A percentile compares a stretch with the other conserved stretches of the same genome.
These are phyloP conservation scores for Coprinopsis cinerea DNA, from an alignment of 768 basidiomycete genomes.

Conservation along the genomic window DNA sequence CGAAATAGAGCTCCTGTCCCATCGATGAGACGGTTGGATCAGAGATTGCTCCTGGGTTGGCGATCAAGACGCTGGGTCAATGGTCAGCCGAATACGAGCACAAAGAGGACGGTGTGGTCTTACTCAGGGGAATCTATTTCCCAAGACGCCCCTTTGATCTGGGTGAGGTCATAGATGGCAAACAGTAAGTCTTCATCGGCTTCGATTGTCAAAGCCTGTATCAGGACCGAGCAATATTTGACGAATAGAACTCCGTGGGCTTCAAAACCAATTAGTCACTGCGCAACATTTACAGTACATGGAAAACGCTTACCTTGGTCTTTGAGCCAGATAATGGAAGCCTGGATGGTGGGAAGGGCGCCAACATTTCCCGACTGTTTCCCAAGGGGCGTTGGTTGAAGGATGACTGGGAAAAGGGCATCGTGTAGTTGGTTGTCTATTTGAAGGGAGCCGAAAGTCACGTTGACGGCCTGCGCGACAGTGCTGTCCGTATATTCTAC, in stretches of 20 bases:
- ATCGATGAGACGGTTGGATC: constrained; percentile 62
- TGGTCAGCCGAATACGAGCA: too few relatives aligned
- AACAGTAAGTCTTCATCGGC: constrained; percentile 97
- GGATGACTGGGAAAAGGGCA: constrained; percentile 87
- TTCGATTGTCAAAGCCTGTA: constrained; percentile 93
- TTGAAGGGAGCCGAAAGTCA: constrained; percentile 84
- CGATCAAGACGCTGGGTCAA: constrained; percentile 53
- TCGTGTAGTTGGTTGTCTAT: constrained; percentile 98
- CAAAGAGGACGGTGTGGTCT: too few relatives aligned
- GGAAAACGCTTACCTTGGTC: constrained; percentile 67
- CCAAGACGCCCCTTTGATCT: constrained; percentile 90
- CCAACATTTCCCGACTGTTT: constrained; percentile 71
- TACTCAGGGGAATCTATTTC: constrained; percentile 74
- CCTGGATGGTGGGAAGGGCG: constrained; percentile 84
- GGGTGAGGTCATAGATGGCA: constrained; percentile 84
- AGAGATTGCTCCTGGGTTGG: constrained; percentile 58
- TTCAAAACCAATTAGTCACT: constrained; percentile 23
- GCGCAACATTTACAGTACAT: not conserved
- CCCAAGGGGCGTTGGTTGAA: constrained; percentile 88
- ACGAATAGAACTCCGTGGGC: constrained; percentile 98
- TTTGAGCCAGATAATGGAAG: constrained; percentile 83
- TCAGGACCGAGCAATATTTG: constrained; percentile 91
- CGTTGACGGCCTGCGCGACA: constrained; percentile 70
- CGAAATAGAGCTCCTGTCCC: constrained; percentile 89
- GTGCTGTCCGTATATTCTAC: constrained; percentile 81